A percentile compares a stretch with the other conserved stretches of the same genome.
Conservation (phyloP, 73 alveolate genomes). For the Diophrys appendiculata region DNA sequence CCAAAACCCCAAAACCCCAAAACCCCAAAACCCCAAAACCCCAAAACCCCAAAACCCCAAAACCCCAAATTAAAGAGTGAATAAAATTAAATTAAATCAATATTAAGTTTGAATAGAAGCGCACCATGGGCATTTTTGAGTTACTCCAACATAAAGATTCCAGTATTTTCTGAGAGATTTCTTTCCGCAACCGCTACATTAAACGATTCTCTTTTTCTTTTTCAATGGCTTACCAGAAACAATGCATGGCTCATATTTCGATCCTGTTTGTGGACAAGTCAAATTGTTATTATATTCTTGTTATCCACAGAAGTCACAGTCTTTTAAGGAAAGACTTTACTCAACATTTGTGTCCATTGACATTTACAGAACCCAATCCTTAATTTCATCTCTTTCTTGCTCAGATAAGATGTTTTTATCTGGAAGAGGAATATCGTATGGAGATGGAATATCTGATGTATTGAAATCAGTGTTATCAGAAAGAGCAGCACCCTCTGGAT, state of each 20-base stretch:
- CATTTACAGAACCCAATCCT: constrained; percentile 95
- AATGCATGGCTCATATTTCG: constrained; percentile 91
- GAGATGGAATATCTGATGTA: constrained; percentile 96
- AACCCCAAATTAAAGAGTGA: neutral
- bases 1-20: no score
- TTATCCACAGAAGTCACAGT: constrained; percentile 92
- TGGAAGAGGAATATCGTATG: constrained; percentile 95
- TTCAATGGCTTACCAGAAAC: constrained; percentile 96
- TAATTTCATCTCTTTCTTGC: constrained; percentile 91
- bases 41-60: no score
- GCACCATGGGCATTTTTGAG: constrained; percentile 93
- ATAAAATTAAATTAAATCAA: constrained; percentile 9
- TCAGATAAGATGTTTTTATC: constrained; percentile 86
- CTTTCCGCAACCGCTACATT: constrained; percentile 94
- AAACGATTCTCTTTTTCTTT: constrained; percentile 76
- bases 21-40: no score
- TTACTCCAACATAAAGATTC: constrained; percentile 81
- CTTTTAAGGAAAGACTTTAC: constrained; percentile 73
- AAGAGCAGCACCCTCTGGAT: constrained; percentile 92
- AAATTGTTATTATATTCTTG: constrained; percentile 89
- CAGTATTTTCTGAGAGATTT: constrained; percentile 96
- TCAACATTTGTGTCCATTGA: constrained; percentile 79
- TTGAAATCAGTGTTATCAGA: constrained; percentile 95
- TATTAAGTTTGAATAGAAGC: constrained; percentile 74
- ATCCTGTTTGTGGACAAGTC: constrained; percentile 75